These are phyloP conservation scores for Erodium trifolium DNA, from an alignment of 441 rosid genomes.

Conservation along the genomic window DNA sequence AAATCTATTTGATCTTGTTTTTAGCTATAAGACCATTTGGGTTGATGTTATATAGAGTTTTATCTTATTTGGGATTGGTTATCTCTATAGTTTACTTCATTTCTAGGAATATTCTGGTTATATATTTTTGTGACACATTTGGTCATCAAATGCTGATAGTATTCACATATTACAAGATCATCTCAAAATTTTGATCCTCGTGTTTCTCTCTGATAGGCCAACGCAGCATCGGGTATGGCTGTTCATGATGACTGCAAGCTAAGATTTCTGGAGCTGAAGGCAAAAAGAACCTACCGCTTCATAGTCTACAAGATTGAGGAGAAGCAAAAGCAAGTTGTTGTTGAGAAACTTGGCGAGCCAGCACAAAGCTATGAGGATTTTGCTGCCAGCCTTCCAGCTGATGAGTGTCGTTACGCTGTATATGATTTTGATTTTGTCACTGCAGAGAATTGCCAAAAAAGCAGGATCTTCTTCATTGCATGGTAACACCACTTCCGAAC, in stretches of 20 bases:
- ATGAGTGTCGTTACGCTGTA: conserved; percentile 56
- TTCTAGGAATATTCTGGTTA: too few relatives aligned
- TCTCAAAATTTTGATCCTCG: too few relatives aligned
- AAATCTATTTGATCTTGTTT: too few relatives aligned
- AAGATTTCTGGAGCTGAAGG: conserved; percentile 34
- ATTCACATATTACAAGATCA: too few relatives aligned
- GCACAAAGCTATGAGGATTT: conserved; percentile 40
- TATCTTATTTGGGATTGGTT: too few relatives aligned
- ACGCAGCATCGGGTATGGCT: conserved; percentile 24
- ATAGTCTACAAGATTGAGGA: conserved; percentile 37
- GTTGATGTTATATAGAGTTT: too few relatives aligned
- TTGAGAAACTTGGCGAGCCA: conserved; percentile 36
- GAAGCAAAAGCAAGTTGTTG: conserved; percentile 36
- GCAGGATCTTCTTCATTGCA: conserved; percentile 57
- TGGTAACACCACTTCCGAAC: conserved; percentile 26
- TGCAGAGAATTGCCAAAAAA: conserved; percentile 44
- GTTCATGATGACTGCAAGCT: conserved; percentile 39
- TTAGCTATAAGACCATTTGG: too few relatives aligned
- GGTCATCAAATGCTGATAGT: too few relatives aligned
- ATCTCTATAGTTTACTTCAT: too few relatives aligned
- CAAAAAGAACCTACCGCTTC: conserved; percentile 35
- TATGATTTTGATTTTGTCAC: conserved; percentile 55
- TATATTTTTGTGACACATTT: too few relatives aligned
- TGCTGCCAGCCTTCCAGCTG: conserved; percentile 40
- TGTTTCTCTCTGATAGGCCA: too few relatives aligned